Evolutionary conservation across 2,329 filamentous ascomycete genomes (phyloP).

Genomic region (Xylariaceae sp.): DNA sequence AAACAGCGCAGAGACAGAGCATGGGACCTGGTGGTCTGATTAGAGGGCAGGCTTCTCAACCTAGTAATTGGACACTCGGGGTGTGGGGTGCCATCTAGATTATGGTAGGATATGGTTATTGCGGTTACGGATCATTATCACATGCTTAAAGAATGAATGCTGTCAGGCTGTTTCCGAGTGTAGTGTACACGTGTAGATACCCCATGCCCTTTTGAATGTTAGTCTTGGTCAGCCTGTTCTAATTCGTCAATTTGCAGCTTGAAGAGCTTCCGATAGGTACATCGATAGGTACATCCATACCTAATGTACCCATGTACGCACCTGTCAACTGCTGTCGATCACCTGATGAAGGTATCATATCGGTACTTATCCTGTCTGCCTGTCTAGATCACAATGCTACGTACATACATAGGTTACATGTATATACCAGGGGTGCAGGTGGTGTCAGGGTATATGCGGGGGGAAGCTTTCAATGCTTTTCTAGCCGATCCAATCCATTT

Average conservation of each 20-base stretch:
- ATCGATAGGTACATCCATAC: too few species aligned
- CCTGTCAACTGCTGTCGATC: too few species aligned
- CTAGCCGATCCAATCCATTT: background rate
- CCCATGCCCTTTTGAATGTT: too few species aligned
- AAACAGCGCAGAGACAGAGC: constrained; percentile 62
- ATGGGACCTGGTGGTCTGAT: constrained; percentile 59
- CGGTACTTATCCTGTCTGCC: too few species aligned
- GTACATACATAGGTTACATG: too few species aligned
- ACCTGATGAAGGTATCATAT: too few species aligned
- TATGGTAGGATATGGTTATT: background rate
- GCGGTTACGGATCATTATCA: background rate
- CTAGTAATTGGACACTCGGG: constrained; percentile 62
- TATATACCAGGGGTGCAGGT: too few species aligned
- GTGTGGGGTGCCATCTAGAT: constrained; percentile 58
- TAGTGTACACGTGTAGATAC: background rate
- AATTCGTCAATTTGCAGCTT: too few species aligned
- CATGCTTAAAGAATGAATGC: background rate
- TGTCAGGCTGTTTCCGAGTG: background rate
- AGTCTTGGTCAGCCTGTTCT: too few species aligned
- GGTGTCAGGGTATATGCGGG: constrained; percentile 16
- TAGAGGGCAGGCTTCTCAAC: constrained; percentile 44
- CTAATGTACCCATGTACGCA: too few species aligned
- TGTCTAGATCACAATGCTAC: too few species aligned
- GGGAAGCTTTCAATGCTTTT: background rate
- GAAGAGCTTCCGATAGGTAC: too few species aligned